Evolutionary conservation across 2,329 filamentous ascomycete species (phyloP).

Genomic region (Sporothrix inflata): DNA sequence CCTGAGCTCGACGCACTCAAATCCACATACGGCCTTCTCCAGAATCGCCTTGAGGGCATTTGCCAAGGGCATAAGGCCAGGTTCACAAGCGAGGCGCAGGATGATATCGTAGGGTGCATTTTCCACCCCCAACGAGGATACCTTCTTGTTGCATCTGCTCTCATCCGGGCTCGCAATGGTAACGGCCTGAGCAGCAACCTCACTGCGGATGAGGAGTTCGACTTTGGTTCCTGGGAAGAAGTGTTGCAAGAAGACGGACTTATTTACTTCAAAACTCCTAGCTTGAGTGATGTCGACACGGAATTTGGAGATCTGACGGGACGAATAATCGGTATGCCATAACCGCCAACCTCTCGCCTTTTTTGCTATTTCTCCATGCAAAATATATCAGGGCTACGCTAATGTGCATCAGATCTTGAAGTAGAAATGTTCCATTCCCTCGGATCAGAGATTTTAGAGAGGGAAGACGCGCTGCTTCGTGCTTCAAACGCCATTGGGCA

Average conservation of each 20-base stretch:
- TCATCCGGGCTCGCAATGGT: constrained; percentile 48
- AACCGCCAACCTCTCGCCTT: too few relatives aligned
- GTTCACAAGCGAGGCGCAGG: constrained; percentile 62
- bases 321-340: constrained; percentile 71
- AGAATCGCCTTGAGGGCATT: constrained; percentile 70
- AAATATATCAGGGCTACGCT: not conserved
- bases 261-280: constrained; percentile 83
- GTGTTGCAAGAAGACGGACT: constrained; percentile 73
- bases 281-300: constrained; percentile 79
- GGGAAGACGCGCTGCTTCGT: constrained; percentile 65
- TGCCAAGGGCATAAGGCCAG: constrained; percentile 64
- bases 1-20: constrained; percentile 77
- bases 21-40: constrained; percentile 75
- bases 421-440: constrained; percentile 85
- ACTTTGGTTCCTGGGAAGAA: constrained; percentile 70
- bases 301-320: constrained; percentile 84
- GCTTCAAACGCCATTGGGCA: constrained; percentile 85
- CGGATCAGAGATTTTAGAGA: constrained; percentile 68
- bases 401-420: constrained; percentile 50
- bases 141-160: constrained; percentile 70
- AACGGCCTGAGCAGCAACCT: constrained; percentile 44
- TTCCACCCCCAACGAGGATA: constrained; percentile 94
- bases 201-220: constrained; percentile 56
- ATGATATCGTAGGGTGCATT: constrained; percentile 71
- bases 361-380: not conserved